Evolutionary conservation across 2,329 filamentous ascomycete species (phyloP), one percentile per base, ranked within the genome.

Genomic region (Periconia sp.): DNA sequence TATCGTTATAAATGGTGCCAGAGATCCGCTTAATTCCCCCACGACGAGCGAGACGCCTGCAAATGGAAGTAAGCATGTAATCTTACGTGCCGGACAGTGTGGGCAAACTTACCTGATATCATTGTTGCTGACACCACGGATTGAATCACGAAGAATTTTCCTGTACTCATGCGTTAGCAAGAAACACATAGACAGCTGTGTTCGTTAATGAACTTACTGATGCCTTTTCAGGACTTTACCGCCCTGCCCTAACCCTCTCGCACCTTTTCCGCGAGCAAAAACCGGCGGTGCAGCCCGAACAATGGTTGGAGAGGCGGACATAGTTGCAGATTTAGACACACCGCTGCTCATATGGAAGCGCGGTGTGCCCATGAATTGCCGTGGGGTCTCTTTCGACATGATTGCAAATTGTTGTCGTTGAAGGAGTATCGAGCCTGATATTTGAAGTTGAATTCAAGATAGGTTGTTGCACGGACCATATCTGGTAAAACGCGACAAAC

Each of bases 21-120:
- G 84, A 85, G 7, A 92, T 89, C 0, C 88, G 76, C 63, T 91
- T 91, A 0, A 92, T 85, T 0, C 88, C 88, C 1, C 88, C 88
- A 5, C 88, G 83, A 5, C 88, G 81, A 1, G 88, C 88, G 0
- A 92, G 70, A 28, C 88, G 84, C 53, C 87, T 68, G 23, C 5
- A 22, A 19, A 7, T 23, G 3, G 7, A 26, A 4, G 28, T 63
- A 36, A 59, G 52, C 22, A 42, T 28, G 23, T 21, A 16, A 19
- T 5, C 11, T 12, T n/a, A 31, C 11, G 5, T 13, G 32, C 7
- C 19, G 15, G 10, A 11, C 16, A 23, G 1, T 22, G 15, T 40
- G 6, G 16, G n/a, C 18, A 28, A 45, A 54, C 63, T 36, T 52
- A 69, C 67, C 61, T 40, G 10, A 72, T 69, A 40, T 68, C 65